Conservation (phyloP, 23 red algal species). For the Gracilariopsis chorda region DNA sequence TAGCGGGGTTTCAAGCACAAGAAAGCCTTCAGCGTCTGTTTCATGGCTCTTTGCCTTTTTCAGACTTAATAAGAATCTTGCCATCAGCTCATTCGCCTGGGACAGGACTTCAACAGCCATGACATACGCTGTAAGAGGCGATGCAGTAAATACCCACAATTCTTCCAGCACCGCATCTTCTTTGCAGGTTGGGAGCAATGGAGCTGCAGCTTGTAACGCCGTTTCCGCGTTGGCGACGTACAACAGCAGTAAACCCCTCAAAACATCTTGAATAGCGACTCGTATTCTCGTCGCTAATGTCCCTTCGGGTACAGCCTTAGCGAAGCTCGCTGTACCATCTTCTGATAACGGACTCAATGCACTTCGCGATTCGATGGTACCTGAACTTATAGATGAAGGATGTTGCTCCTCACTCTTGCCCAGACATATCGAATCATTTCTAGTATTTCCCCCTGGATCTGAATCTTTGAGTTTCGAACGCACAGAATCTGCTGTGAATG, state of each 20-base stretch:
- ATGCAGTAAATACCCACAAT: constrained; percentile 13
- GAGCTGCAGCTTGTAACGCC: constrained; percentile 52
- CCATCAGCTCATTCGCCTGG: constrained; percentile 15
- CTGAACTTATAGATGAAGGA: background rate
- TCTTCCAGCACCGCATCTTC: constrained; percentile 25
- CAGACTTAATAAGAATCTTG: constrained; percentile 15
- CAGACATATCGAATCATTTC: background rate
- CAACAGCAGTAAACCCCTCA: constrained; percentile 21
- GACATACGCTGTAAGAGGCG: constrained; percentile 36
- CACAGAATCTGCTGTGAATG: background rate
- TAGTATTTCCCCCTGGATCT: background rate
- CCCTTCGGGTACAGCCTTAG: too few species aligned
- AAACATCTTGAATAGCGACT: constrained; percentile 7
- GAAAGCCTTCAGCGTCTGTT: background rate
- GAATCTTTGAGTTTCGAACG: background rate
- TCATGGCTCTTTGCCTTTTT: background rate
- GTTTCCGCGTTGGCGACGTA: constrained; percentile 58
- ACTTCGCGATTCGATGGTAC: background rate
- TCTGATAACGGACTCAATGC: background rate
- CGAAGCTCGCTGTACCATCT: background rate
- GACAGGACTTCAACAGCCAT: constrained; percentile 42
- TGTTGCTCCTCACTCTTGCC: background rate
- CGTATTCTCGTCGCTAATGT: background rate
- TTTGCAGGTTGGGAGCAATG: constrained; percentile 36
- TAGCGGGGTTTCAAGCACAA: background rate